Percentiles rank a stretch among this genome's conserved stretches.
Evolutionary conservation across 352 stramenopile genomes (phyloP).

Genomic region (Pilasporangium apinafurcum): DNA sequence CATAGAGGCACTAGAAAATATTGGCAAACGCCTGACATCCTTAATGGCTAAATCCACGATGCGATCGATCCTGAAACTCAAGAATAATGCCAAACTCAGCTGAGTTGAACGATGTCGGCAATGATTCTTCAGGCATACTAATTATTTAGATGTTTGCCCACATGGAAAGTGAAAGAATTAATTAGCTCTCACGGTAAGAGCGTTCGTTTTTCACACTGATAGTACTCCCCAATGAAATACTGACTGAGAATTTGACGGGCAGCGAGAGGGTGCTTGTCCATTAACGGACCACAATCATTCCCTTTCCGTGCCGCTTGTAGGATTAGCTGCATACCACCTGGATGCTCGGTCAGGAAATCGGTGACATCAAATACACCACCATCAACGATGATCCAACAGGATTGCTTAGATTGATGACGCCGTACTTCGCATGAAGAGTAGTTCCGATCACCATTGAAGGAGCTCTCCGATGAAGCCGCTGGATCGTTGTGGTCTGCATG

Average conservation of each 20-base stretch:
- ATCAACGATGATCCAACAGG: constrained; percentile 89
- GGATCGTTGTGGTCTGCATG: not conserved
- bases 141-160: not conserved
- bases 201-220: constrained; percentile 45
- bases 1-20: constrained; percentile 35
- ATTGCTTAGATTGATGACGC: constrained; percentile 70
- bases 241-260: constrained; percentile 37
- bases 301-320: constrained; percentile 43
- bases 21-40: constrained; percentile 33
- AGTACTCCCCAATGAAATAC: constrained; percentile 60
- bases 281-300: constrained; percentile 43
- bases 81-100: constrained; percentile 2
- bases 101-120: no score
- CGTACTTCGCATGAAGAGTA: constrained; percentile 88
- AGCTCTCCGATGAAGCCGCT: constrained; percentile 1
- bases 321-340: constrained; percentile 70
- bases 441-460: constrained; percentile 37
- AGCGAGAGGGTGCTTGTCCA: constrained; percentile 43
- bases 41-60: constrained; percentile 64
- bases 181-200: constrained; percentile 13
- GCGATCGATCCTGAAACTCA: constrained; percentile 62
- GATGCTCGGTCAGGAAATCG: constrained; percentile 81
- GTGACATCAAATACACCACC: constrained; percentile 90
- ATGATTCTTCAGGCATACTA: not conserved
- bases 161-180: no score